These are phyloP conservation scores for Botryosphaeria dothidea DNA, from an alignment of 2,329 filamentous ascomycete species.

Conservation along the genomic window DNA sequence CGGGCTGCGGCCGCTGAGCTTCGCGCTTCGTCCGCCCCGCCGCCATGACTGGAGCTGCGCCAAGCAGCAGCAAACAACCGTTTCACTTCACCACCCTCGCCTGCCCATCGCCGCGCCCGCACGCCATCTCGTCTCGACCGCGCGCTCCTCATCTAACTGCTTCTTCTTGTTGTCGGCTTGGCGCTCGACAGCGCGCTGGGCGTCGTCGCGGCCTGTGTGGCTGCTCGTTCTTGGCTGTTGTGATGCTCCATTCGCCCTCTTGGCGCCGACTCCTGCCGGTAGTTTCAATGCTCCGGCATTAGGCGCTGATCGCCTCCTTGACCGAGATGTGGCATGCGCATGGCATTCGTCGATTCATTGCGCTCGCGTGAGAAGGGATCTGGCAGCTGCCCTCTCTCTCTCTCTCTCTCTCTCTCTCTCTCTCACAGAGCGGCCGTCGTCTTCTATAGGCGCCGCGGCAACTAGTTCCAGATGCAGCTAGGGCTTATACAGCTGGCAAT, in stretches of 20 bases:
- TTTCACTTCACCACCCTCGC: neutral
- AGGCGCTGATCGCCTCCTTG: neutral
- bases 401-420: no score
- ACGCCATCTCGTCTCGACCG: neutral
- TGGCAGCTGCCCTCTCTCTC: neutral
- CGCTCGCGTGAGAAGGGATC: neutral
- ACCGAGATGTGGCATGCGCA: neutral
- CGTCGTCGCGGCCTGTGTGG: slow-evolving; percentile 3
- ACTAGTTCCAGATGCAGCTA: neutral
- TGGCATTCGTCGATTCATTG: neutral
- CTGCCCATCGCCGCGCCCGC: neutral
- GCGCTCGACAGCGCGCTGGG: neutral
- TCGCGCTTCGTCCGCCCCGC: neutral
- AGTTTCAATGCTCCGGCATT: neutral
- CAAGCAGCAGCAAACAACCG: neutral
- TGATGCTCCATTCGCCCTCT: neutral
- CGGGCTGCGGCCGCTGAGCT: neutral
- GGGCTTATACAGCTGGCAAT: slow-evolving; percentile 2
- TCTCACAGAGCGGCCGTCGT: neutral
- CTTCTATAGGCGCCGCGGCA: neutral
- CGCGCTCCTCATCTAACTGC: neutral
- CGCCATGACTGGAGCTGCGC: neutral
- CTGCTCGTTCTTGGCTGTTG: neutral
- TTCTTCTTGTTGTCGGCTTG: neutral
- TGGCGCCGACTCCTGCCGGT: neutral